Percentiles rank a stretch among this genome's conserved stretches.
phyloP scores from a whole-genome alignment of 139 green algal species.

The Choricystis sp. region DNA sequence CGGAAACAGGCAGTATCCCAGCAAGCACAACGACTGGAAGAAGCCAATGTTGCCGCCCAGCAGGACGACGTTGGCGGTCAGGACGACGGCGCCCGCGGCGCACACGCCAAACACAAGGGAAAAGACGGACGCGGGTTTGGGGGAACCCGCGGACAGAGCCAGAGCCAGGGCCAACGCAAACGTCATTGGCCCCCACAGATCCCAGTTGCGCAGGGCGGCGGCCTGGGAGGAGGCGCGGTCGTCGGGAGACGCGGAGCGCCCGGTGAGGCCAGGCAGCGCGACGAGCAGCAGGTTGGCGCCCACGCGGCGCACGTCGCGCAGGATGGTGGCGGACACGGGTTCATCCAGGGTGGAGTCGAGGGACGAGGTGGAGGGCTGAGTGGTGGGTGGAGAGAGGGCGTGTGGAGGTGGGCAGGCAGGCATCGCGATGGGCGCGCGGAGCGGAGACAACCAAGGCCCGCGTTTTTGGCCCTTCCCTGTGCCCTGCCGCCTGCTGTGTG shows the following conservation, averaged over 20 bases:
- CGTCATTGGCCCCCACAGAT: conserved; percentile 91
- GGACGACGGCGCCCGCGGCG: conserved; percentile 67
- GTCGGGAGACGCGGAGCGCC: conserved; percentile 62
- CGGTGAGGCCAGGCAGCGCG: background rate
- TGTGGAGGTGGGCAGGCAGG: too few species aligned
- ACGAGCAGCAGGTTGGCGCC: conserved; percentile 48
- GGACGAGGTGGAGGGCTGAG: too few species aligned
- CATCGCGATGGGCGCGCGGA: too few species aligned
- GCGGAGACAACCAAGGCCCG: too few species aligned
- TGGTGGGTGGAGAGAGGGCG: too few species aligned
- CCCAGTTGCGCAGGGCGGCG: conserved; percentile 83
- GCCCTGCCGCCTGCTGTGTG: too few species aligned
- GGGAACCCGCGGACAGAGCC: conserved; percentile 41
- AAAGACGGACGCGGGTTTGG: conserved; percentile 49
- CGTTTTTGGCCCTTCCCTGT: too few species aligned
- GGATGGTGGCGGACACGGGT: conserved; percentile 67
- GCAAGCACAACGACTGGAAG: conserved; percentile 84
- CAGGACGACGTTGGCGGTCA: conserved; percentile 91
- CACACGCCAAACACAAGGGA: conserved; percentile 83
- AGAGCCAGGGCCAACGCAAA: conserved; percentile 67
- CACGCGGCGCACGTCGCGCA: conserved; percentile 77
- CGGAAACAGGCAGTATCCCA: conserved; percentile 99
- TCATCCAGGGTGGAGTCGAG: conserved; percentile 85
- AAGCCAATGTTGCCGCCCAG: conserved; percentile 94
- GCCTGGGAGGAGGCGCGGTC: conserved; percentile 46